Base-by-base conservation (phyloP, 2,329 filamentous ascomycete genomes). In the Alternaria ethzedia region DNA sequence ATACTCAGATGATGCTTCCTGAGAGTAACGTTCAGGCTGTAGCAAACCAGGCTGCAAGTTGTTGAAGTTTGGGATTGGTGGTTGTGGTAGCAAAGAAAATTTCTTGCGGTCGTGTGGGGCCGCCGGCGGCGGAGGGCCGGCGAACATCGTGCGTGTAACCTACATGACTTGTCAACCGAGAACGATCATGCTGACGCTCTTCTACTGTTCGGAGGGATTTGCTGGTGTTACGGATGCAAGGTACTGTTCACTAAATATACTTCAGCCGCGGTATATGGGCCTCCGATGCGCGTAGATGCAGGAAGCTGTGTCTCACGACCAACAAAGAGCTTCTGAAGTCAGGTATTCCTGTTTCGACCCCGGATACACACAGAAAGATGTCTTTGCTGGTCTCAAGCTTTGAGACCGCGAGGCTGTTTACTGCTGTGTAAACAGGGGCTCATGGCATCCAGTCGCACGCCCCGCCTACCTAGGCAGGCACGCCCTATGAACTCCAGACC, bases 101-200 rank as follows among this genome's bases (percentile, higher is more conserved):
- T 63, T 59, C 41, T 30, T 44, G 41, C 41, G 52, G 44, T 21
- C 21, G 20, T 28, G 61, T 64, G 61, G 61, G 61, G 61, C 61
- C 28, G 25, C 20, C 57, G 52, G 41, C 54, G 57, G 52, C 43
- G 52, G 52, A 26, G 43, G 21, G 20, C 43, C 61, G 61, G 61
- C 57, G 52, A 56, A 63, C 32, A 15, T 57, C 54, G 23, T 32
- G 25, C n/a, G 46, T 8, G 17, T 26, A 13, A 28, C 47, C 45
- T 57, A 4, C 17, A 15, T 25, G 10, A 43, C 17, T 17, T 21
- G 17, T 44, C n/a, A 44, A 32, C 23, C 6, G n/a, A n/a, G 41
- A 23, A 26, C 17, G 11, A 10, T 23, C 12, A 20, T 20, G 13
- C 49, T 1, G 13, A 52, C 17, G n/a, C 5, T 36, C 20, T 52